phyloP scores from a whole-genome alignment of 805 yeast species.

The Nakazawaea wyomingensis region DNA sequence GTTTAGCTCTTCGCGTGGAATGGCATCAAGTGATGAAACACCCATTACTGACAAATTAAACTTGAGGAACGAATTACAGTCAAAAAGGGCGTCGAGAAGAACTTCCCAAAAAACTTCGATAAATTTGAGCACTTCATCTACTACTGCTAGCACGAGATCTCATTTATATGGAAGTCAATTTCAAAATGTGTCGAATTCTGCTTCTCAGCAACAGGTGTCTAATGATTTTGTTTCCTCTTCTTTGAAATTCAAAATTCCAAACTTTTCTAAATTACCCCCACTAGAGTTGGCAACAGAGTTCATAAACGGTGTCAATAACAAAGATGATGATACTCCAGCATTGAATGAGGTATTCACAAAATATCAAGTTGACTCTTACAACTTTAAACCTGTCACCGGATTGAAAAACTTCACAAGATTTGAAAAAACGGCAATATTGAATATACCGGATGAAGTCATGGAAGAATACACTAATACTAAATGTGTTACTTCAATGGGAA shows the following conservation, averaged over 20 bases:
- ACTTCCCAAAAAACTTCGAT: not conserved
- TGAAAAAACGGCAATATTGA: slow-evolving; percentile 60
- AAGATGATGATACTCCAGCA: slow-evolving; percentile 53
- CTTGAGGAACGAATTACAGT: slow-evolving; percentile 9
- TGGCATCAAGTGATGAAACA: not conserved
- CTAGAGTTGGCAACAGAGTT: slow-evolving; percentile 58
- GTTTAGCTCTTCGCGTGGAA: not conserved
- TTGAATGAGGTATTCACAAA: slow-evolving; percentile 52
- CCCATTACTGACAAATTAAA: slow-evolving; percentile 7
- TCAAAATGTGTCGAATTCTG: not conserved
- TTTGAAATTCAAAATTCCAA: slow-evolving; percentile 36
- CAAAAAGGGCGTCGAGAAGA: slow-evolving; percentile 8
- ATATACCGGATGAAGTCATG: slow-evolving; percentile 76
- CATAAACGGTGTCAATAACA: slow-evolving; percentile 51
- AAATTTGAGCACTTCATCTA: too few relatives aligned
- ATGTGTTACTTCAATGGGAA: slow-evolving; percentile 71
- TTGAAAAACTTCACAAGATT: slow-evolving; percentile 64
- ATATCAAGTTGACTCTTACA: slow-evolving; percentile 65
- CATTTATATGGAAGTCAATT: slow-evolving; percentile 4
- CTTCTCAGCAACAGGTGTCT: slow-evolving; percentile 4
- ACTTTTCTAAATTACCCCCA: slow-evolving; percentile 46
- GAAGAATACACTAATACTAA: slow-evolving; percentile 67
- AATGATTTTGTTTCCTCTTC: slow-evolving; percentile 11
- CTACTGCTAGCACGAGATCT: not conserved
- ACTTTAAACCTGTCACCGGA: slow-evolving; percentile 40